Base-by-base conservation (phyloP, 495 filamentous ascomycete species). In the Evansstolkia leycettana region DNA sequence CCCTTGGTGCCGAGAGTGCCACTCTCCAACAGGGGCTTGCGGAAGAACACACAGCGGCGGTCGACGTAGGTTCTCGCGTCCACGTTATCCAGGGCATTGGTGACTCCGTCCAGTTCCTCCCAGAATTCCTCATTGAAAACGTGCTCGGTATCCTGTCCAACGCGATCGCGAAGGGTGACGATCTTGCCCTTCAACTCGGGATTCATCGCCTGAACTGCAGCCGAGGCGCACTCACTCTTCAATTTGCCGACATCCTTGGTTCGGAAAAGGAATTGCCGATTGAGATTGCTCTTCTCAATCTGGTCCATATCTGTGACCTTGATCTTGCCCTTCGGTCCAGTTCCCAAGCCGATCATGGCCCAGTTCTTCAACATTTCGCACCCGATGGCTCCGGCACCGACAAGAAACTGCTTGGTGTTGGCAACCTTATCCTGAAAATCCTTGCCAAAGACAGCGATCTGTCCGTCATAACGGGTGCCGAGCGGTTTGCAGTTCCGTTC, bases 281-380 rank as follows among this genome's bases (percentile, higher is more conserved):
- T 99, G 26, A 99, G 72, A 54, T 99, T 99, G 67, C 89, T 95
- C 72, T 88, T 93, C 66, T 99, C 92, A 43, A 99, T 99, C 40
- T 83, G 82, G 46, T 99, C 92, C 80, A 93, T 96, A 52, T 99
- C 92, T 10, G 92, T 94, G 16, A 96, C 82, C 15, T 54, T 82
- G 51, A 99, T 88, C 49, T 80, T 80, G 43, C 92, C 92, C 20
- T 87, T 73, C 15, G 82, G 82, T 23, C 92, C 92, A 27, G 83
- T 83, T 27, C 79, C 89, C 33, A 99, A 67, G 40, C 92, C 92
- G 47, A 96, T 92, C 87, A 96, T 89, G 17, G 92, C 90, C 90
- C 92, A 99, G 55, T 95, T 96, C 73, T 99, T 99, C 37, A 99
- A 67, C 74, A 95, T 99, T 53, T 99, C 92, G 51, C 92, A 99